Evolutionary conservation across 768 basidiomycete genomes (phyloP).

Genomic region (Kwoniella shandongensis): DNA sequence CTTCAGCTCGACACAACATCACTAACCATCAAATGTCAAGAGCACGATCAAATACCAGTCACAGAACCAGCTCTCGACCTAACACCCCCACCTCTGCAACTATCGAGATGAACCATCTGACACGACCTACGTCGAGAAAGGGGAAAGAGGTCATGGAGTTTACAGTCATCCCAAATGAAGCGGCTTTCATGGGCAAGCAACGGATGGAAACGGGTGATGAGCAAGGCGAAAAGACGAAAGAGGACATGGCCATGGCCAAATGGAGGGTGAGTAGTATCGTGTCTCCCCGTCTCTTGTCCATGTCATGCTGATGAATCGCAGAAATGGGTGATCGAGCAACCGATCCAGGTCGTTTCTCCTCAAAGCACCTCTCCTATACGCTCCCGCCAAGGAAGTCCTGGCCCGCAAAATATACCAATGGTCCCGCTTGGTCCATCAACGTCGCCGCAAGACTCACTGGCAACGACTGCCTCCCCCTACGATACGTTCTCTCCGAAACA

Average conservation of each 20-base stretch:
- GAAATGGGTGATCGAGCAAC: conserved; percentile 45
- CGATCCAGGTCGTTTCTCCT: conserved; percentile 6
- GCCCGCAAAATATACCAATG: not conserved
- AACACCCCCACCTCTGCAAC: not conserved
- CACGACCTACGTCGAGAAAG: conserved; percentile 19
- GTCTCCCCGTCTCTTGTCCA: not conserved
- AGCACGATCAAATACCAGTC: not conserved
- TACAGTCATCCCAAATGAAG: not conserved
- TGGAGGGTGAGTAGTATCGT: conserved; percentile 38
- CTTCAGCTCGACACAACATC: not conserved
- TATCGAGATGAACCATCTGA: not conserved
- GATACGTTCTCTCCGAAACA: not conserved
- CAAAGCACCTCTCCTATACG: conserved; percentile 12
- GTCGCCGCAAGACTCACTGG: not conserved
- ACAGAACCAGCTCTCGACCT: not conserved
- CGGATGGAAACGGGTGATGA: not conserved
- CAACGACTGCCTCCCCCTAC: conserved; percentile 8
- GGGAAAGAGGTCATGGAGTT: conserved; percentile 20
- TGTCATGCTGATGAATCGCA: not conserved
- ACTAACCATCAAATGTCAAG: not conserved
- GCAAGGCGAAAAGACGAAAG: conserved; percentile 15
- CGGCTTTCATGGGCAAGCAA: not conserved
- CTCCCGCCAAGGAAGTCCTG: conserved; percentile 10
- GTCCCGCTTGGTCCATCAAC: not conserved
- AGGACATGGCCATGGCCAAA: conserved; percentile 42